Conservation (phyloP, 768 basidiomycete species). For the Suillus occidentalis region DNA sequence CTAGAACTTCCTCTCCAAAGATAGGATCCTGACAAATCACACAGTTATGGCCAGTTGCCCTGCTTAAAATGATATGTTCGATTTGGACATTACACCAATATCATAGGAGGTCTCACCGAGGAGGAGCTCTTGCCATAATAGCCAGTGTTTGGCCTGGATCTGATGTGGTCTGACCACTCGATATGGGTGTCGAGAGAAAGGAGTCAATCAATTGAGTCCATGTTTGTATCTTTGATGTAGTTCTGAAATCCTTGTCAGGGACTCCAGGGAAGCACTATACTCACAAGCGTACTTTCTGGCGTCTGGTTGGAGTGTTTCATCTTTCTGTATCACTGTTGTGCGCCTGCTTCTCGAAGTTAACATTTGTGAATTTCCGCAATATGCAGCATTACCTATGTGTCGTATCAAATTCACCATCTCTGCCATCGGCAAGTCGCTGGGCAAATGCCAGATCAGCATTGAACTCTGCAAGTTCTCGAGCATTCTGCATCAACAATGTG, state of each 20-base stretch:
- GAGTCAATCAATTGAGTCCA: constrained; percentile 20
- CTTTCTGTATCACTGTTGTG: not conserved
- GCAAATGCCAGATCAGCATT: not conserved
- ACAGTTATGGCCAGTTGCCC: constrained; percentile 31
- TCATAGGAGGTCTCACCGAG: constrained; percentile 15
- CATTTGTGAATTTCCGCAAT: no score
- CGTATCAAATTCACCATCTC: not conserved
- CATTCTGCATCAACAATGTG: constrained; percentile 25
- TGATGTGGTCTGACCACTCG: not conserved
- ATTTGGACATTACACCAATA: not conserved
- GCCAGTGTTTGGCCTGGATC: no score
- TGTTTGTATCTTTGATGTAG: constrained; percentile 4
- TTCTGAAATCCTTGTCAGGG: not conserved
- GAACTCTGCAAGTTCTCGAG: constrained; percentile 14
- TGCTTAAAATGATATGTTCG: constrained; percentile 3
- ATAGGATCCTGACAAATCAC: constrained; percentile 37
- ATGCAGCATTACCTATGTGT: not conserved
- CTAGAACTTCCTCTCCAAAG: constrained; percentile 22
- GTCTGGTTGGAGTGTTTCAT: no score
- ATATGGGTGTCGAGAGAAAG: constrained; percentile 9
- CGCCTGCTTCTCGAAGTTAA: not conserved
- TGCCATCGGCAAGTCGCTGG: not conserved
- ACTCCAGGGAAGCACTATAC: not conserved
- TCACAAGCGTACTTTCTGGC: not conserved
- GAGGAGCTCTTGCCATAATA: not conserved